Evolutionary conservation across 176 grass and related monocot genomes (phyloP).

Genomic region (Tuctoria greenei): DNA sequence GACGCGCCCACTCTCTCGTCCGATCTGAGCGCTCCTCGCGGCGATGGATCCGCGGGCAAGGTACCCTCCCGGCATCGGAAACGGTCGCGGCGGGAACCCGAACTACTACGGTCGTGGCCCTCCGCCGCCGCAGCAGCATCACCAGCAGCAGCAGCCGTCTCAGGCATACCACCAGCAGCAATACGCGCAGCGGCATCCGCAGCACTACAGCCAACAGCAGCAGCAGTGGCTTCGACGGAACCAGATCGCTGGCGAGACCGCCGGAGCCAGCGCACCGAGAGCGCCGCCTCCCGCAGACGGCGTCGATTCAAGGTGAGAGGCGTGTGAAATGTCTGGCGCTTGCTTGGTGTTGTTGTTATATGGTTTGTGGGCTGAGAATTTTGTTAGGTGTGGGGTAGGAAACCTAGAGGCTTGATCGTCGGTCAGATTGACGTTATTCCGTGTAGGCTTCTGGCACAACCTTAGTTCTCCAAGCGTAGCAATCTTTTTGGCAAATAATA

Average conservation of each 20-base stretch:
- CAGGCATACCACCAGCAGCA: slow-evolving; percentile 43
- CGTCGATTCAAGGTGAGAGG: neutral
- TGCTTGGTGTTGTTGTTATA: slow-evolving; percentile 12
- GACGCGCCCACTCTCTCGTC: neutral
- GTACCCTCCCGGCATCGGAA: slow-evolving; percentile 68
- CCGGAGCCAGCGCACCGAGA: neutral
- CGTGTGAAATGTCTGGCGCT: neutral
- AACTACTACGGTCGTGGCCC: slow-evolving; percentile 63
- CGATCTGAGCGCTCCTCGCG: neutral
- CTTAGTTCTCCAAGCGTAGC: neutral
- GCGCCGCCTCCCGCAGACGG: neutral
- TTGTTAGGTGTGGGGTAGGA: neutral
- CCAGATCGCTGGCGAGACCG: slow-evolving; percentile 42
- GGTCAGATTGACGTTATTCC: neutral
- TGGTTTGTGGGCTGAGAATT: slow-evolving; percentile 7
- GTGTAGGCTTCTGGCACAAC: neutral
- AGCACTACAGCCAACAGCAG: slow-evolving; percentile 41
- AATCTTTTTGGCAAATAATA: slow-evolving; percentile 1
- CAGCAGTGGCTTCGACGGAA: slow-evolving; percentile 63
- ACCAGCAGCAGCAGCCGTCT: slow-evolving; percentile 32
- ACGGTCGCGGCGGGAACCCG: slow-evolving; percentile 60
- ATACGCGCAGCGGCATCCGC: slow-evolving; percentile 51
- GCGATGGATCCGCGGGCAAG: slow-evolving; percentile 66
- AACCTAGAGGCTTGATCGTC: neutral
- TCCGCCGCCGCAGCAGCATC: slow-evolving; percentile 41